Percentiles rank a stretch among this genome's conserved stretches.
phyloP scores from a whole-genome alignment of 2,329 filamentous ascomycete genomes.

The Cladorrhinum sp. region DNA sequence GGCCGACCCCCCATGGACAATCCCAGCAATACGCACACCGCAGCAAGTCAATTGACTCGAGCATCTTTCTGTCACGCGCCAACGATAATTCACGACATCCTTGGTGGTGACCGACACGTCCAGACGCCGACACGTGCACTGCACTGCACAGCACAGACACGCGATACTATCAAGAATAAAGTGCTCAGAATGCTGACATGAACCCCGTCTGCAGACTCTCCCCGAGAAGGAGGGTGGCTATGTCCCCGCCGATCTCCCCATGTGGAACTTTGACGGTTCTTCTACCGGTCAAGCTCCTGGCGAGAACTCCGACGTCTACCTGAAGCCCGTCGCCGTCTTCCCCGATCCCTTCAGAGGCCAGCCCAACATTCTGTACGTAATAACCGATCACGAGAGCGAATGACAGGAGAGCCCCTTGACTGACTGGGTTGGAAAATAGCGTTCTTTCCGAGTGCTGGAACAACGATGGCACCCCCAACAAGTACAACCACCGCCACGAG shows the following conservation, averaged over 20 bases:
- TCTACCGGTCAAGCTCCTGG: constrained; percentile 90
- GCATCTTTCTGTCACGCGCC: neutral
- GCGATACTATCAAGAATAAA: neutral
- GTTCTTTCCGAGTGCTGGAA: constrained; percentile 80
- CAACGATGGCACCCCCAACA: constrained; percentile 82
- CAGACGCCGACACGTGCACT: too few relatives aligned
- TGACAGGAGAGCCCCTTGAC: neutral
- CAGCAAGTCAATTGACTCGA: neutral
- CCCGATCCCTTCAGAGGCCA: constrained; percentile 68
- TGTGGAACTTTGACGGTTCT: constrained; percentile 57
- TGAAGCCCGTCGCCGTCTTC: constrained; percentile 75
- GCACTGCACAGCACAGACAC: too few relatives aligned
- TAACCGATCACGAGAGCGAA: neutral
- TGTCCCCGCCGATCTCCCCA: constrained; percentile 50
- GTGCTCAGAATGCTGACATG: constrained; percentile 10
- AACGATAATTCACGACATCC: neutral
- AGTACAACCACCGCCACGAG: constrained; percentile 97
- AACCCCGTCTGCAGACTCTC: constrained; percentile 42
- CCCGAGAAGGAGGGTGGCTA: constrained; percentile 42
- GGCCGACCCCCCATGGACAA: constrained; percentile 6
- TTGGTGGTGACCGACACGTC: too few relatives aligned
- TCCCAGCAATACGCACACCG: constrained; percentile 7
- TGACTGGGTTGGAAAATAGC: constrained; percentile 50
- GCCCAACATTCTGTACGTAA: constrained; percentile 21
- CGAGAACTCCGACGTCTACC: constrained; percentile 97